Evolutionary conservation across 106 monocot species (phyloP), one percentile per base, ranked within the genome.

Genomic region (Apostasia shenzhenica): DNA sequence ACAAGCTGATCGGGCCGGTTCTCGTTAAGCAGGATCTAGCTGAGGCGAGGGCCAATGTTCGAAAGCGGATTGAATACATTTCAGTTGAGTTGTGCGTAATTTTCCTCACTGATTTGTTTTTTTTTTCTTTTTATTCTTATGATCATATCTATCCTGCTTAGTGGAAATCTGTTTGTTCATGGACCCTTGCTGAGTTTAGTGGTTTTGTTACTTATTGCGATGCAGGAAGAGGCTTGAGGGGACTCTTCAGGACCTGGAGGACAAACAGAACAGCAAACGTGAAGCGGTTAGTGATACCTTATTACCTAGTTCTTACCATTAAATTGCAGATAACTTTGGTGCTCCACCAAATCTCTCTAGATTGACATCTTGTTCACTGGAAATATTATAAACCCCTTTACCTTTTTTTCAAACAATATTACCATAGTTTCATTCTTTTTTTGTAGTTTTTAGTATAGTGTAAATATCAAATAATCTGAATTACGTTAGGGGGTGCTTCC

Each of bases 1-100:
- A 86, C 76, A 95, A 95, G 84, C 72, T 95, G 55, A 95, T 95
- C 10, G 95, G 95, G 9, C 95, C 95, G 5, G 92, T 92, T 64
- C 80, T 95, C 13, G 88, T 91, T 73, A 92, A 89, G 80, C 95
- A 95, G 80, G 95, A 95, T 58, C 80, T 95, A 5, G 92, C 92
- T 3, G 95, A 92, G 86, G 95, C 95, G 5, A 84, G 79, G 46
- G 91, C 92, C 48, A 95, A 92, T 45, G 95, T 92, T 50, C 75
- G 76, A 53, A 95, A 95, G 67, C 76, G 92, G 67, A 95, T 95
- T 8, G 92, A 95, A 43, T 89, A 95, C 78, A 92, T 95, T 75
- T 84, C 89, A 5, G 86, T 84, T 3, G 95, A 95, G 69, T 75
- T 92, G 94, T 93, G 70, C 55, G 88, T 63, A 40, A 47, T 3